Percentiles rank a stretch among this genome's conserved stretches.
These are phyloP conservation scores for Penicillium odoratum DNA, from an alignment of 495 filamentous ascomycete species.

Conservation along the genomic window DNA sequence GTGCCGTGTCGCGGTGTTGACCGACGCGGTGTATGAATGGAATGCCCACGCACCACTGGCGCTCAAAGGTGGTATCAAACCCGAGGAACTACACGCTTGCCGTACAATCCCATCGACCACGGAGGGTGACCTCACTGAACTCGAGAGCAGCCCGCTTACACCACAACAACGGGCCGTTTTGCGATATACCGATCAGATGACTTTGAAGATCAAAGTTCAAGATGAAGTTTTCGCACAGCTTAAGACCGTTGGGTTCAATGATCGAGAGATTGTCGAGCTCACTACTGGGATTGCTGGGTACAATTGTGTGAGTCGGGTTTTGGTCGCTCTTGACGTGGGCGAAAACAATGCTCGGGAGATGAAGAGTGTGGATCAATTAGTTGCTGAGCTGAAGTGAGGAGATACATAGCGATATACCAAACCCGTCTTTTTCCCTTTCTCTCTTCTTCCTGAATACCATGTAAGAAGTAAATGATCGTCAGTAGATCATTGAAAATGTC, in stretches of 20 bases:
- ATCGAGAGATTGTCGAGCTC: conserved; percentile 64
- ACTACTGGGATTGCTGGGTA: conserved; percentile 79
- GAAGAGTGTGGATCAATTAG: conserved; percentile 44
- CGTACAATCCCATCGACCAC: conserved; percentile 41
- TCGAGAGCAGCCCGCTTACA: conserved; percentile 45
- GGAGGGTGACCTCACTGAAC: conserved; percentile 22
- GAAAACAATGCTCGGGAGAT: conserved; percentile 46
- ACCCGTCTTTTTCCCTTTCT: no score
- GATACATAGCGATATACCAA: not conserved
- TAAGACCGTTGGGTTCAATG: conserved; percentile 51
- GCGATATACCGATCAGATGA: conserved; percentile 42
- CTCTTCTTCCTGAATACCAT: no score
- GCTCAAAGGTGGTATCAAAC: conserved; percentile 37
- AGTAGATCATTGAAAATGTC: not conserved
- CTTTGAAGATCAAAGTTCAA: conserved; percentile 51
- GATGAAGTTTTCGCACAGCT: conserved; percentile 62
- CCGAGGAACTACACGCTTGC: conserved; percentile 45
- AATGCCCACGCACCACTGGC: conserved; percentile 70
- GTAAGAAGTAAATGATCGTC: not conserved
- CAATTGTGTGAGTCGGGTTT: conserved; percentile 82
- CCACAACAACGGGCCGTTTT: conserved; percentile 67
- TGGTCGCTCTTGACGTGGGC: conserved; percentile 78
- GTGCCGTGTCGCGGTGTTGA: conserved; percentile 68
- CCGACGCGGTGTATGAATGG: conserved; percentile 78
- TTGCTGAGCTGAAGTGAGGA: conserved; percentile 17